These are phyloP conservation scores for Venturiaceae sp. DNA, from an alignment of 2,329 filamentous ascomycete genomes.

Conservation along the genomic window DNA sequence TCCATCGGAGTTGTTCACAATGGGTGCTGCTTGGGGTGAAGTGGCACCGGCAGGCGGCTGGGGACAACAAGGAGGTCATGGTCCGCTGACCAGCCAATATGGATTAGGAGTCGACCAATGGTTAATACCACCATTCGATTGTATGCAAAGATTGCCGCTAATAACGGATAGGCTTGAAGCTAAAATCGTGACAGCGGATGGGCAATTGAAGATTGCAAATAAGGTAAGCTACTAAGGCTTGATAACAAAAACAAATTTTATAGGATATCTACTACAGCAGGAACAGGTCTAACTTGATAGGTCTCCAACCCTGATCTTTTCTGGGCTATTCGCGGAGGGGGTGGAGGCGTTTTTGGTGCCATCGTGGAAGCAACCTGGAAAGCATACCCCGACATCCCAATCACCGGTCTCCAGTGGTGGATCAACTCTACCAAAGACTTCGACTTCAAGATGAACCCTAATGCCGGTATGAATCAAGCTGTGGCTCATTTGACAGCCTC, in stretches of 20 bases:
- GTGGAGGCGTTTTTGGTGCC: conserved; percentile 15
- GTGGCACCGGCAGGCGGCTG: no score
- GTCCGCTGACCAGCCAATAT: conserved; percentile 28
- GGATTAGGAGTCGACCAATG: conserved; percentile 29
- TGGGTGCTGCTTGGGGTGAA: conserved; percentile 2
- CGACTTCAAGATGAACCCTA: no score
- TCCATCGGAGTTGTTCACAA: neutral
- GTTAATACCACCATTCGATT: no score
- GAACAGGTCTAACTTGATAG: conserved; percentile 15
- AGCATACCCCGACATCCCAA: conserved; percentile 11
- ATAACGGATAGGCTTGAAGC: conserved; percentile 33
- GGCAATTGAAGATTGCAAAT: conserved; percentile 23
- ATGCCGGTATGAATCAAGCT: no score
- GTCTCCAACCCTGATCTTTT: conserved; percentile 18
- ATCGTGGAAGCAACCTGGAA: conserved; percentile 26
- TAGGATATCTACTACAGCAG: conserved; percentile 23
- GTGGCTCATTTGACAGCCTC: no score
- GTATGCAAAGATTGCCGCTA: no score
- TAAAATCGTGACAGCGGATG: conserved; percentile 29
- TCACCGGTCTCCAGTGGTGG: neutral
- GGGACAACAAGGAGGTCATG: conserved; percentile 30
- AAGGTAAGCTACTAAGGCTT: conserved; percentile 23
- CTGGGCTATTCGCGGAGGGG: neutral
- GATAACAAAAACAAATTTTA: conserved; percentile 13
- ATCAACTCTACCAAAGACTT: conserved; percentile 2